Conservation (phyloP, 345 rosid species). For the Capsella bursapastoris region DNA sequence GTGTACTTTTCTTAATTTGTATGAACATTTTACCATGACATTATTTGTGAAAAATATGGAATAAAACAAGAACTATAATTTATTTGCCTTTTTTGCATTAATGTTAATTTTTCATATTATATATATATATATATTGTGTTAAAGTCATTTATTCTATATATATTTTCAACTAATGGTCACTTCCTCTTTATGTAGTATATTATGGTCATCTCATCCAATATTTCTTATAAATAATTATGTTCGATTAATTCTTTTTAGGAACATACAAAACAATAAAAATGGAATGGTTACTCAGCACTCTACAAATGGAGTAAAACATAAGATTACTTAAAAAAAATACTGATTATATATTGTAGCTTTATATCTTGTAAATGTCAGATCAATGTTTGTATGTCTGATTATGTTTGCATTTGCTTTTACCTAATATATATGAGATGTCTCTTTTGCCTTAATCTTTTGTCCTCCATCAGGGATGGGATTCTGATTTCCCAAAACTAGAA, state of each 20-base stretch:
- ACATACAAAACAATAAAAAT: not conserved
- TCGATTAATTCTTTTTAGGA: too few relatives aligned
- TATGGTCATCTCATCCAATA: not conserved
- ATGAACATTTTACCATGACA: too few relatives aligned
- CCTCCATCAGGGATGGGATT: constrained; percentile 35
- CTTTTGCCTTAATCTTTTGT: constrained; percentile 21
- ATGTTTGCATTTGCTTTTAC: constrained; percentile 34
- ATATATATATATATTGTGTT: too few relatives aligned
- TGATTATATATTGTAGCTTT: constrained; percentile 3
- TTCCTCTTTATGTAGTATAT: too few relatives aligned
- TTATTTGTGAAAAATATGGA: too few relatives aligned
- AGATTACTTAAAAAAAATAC: not conserved
- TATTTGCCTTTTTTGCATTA: too few relatives aligned
- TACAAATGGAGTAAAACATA: not conserved
- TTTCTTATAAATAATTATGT: not conserved
- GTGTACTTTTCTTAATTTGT: too few relatives aligned
- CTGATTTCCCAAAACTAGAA: constrained; percentile 45
- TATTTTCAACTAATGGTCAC: not conserved
- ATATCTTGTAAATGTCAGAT: constrained; percentile 26
- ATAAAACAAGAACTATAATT: too few relatives aligned
- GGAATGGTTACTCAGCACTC: not conserved
- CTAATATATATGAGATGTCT: constrained; percentile 15
- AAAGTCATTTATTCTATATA: too few relatives aligned
- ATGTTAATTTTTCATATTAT: too few relatives aligned
- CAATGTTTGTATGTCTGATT: constrained; percentile 40